A percentile compares a stretch with the other conserved stretches of the same genome.
Evolutionary conservation across 345 rosid genomes (phyloP).

Genomic region (Psidium guajava): DNA sequence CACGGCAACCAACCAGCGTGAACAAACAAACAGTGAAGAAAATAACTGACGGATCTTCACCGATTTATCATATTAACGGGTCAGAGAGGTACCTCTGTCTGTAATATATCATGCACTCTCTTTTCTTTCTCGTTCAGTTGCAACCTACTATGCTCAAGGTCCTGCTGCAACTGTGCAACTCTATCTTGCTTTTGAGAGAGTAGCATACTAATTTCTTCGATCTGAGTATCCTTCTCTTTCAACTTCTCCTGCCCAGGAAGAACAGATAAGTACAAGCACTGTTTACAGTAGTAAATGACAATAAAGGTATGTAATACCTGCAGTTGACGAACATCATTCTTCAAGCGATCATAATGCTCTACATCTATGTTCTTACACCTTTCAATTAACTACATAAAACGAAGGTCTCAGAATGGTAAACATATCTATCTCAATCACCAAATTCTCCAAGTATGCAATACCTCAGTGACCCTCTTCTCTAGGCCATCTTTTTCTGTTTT

Average conservation of each 20-base stretch:
- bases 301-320: constrained; percentile 30
- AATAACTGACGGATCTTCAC: neutral
- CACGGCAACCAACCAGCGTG: neutral
- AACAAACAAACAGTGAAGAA: neutral
- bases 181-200: constrained; percentile 45
- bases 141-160: constrained; percentile 45
- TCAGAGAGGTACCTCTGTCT: constrained; percentile 42
- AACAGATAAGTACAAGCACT: neutral
- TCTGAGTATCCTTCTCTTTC: constrained; percentile 53
- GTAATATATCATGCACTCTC: constrained; percentile 45
- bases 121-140: constrained; percentile 60
- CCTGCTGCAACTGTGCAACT: constrained; percentile 54
- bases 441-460: constrained; percentile 6
- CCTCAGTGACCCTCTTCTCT: constrained; percentile 72
- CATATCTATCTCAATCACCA: neutral
- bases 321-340: constrained; percentile 44
- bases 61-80: neutral
- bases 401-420: constrained; percentile 7
- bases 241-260: constrained; percentile 41
- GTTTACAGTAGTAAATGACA: neutral
- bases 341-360: constrained; percentile 68
- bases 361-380: constrained; percentile 51
- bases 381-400: constrained; percentile 52
- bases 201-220: constrained; percentile 37
- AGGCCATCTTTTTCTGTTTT: constrained; percentile 46